A percentile compares a stretch with the other conserved stretches of the same genome.
Evolutionary conservation across 148 eudicot genomes (phyloP).

Genomic region (Dianthus caryophyllus): DNA sequence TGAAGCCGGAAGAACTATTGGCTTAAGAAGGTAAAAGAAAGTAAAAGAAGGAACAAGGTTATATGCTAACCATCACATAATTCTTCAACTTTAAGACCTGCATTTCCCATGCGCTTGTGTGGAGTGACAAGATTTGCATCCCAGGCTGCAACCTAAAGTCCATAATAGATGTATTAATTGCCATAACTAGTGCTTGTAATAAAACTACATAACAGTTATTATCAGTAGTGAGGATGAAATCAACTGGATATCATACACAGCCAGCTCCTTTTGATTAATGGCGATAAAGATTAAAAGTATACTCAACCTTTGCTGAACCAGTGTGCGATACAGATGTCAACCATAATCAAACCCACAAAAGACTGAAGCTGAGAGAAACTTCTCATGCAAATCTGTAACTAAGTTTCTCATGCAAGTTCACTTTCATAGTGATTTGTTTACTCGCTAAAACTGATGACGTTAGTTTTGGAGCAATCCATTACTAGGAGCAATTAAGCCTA

Average conservation of each 20-base stretch:
- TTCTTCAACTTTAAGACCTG: conserved; percentile 48
- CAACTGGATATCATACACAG: neutral
- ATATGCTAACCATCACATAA: conserved; percentile 79
- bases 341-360: neutral
- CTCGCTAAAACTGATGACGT: neutral
- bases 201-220: neutral
- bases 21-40: neutral
- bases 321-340: neutral
- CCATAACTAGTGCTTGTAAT: neutral
- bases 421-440: neutral
- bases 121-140: conserved; percentile 98
- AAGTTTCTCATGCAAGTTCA: neutral
- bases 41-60: neutral
- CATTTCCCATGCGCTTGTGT: conserved; percentile 96
- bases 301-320: neutral
- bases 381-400: neutral
- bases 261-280: neutral
- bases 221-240: neutral
- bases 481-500: neutral
- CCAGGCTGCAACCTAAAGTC: conserved; percentile 87
- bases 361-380: neutral
- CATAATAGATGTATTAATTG: conserved; percentile 11
- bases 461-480: neutral
- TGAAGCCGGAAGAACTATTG: neutral
- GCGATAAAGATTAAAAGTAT: neutral